Evolutionary conservation across 2,329 filamentous ascomycete species (phyloP), one percentile per base, ranked within the genome.

Genomic region (Talaromyces sp.): DNA sequence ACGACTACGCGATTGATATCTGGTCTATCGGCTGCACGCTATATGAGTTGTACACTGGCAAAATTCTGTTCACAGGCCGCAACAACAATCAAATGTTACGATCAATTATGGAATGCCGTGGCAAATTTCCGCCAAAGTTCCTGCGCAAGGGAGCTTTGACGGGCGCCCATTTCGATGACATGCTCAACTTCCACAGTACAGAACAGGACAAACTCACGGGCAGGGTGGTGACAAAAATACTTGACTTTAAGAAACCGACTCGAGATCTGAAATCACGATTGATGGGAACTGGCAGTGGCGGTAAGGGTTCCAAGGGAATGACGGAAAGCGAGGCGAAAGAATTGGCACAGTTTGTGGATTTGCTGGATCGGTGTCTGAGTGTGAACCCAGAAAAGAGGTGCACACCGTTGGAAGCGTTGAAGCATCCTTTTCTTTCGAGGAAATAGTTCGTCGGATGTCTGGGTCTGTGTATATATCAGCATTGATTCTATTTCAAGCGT

Each of bases 71-170:
- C 75, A 92, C 92, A 0, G 95, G 95, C 64, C 86, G 91, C 67
- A 95, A 91, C 79, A 99, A 99, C 81, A 99, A 99, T 73, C 92
- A 96, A 79, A 99, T 99, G 95, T 85, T 99, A 64, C 90, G 91
- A 66, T 88, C 90, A 21, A 96, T 99, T 69, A 96, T 97, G 88
- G 93, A 99, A 74, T 92, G 93, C 69, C 88, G 96, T 55, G 95
- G 95, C 71, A 96, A 93, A 76, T 88, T 97, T 66, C 93, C 91
- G 33, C 87, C 90, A 54, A 97, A 97, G 76, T 82, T 97, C 66
- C 88, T 96, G 71, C 92, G 91, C 69, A 89, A 90, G 59, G 92
- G 93, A 2, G 84, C 91, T 67, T 83, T 96, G 65, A 86, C 88
- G 14, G 83, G 84, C 46, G 81, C 88, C 71, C 91, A 96, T 76